Base-by-base conservation (phyloP, 1,284 basidiomycete genomes). In the Rhodotorula sp. region DNA sequence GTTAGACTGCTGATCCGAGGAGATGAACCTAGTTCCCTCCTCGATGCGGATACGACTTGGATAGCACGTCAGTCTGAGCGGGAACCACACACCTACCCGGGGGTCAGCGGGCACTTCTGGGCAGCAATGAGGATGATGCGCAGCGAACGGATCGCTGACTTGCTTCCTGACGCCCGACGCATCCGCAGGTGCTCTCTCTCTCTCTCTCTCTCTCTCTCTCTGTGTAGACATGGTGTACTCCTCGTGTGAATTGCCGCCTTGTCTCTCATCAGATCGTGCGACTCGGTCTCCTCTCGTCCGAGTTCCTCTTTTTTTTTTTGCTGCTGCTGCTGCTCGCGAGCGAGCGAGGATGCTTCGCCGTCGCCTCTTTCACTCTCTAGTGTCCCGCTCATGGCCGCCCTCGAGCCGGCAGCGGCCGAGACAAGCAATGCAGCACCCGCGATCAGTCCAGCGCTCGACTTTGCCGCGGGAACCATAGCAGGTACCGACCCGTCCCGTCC, bases 381-480 rank as follows among this genome's bases (percentile, higher is more conserved):
- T 48, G 47, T 19, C 47, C 48, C 48, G 60, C 48, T 18, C 38
- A 62, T 62, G 62, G 21, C 62, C 15, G 16, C 50, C 10, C 38
- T 52, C 21, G 50, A 52, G 21, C n/a, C 50, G 14, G 23, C 50
- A 14, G 23, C 50, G n/a, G 50, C 12, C 21, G 54, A n/a, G 18
- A 5, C 38, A 16, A 16, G 3, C 21, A 26, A 12, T n/a, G 21
- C 47, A 38, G 23, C 47, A 0, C 43, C 59, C 18, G 45, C 68
- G 4, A 63, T 85, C 45, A 81, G 84, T 68, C 84, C 88, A 3
- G 84, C 84, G 1, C 78, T 89, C 43, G 88, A 91, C 77, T 90
- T 91, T 78, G 80, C 86, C 54, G 90, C 89, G 16, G 90, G 90
- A n/a, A 89, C 89, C 0, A 80, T 87, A n/a, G 86, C 87, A 72